A percentile compares a stretch with the other conserved stretches of the same genome.
Evolutionary conservation across 805 yeast genomes (phyloP).

Genomic region (Ogataea dorogensis): DNA sequence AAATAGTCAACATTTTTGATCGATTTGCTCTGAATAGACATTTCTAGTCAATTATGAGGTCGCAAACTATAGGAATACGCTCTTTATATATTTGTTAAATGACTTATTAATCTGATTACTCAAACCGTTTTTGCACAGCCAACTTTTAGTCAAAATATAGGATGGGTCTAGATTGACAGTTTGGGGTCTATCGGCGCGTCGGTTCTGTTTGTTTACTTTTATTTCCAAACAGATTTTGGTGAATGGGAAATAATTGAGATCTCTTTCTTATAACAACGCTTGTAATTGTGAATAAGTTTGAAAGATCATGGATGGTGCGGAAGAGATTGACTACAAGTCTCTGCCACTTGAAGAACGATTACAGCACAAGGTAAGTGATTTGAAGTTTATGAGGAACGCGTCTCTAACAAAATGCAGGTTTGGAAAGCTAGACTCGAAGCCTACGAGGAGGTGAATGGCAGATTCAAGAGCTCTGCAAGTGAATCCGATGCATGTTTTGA

Average conservation of each 20-base stretch:
- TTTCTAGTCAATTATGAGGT: constrained; percentile 21
- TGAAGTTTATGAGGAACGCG: constrained; percentile 1
- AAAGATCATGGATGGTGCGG: constrained; percentile 20
- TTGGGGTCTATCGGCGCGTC: constrained; percentile 6
- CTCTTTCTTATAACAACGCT: background rate
- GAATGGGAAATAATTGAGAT: constrained; percentile 5
- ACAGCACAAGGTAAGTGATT: constrained; percentile 50
- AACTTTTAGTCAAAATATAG: constrained; percentile 1
- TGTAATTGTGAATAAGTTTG: background rate
- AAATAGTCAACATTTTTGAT: constrained; percentile 52
- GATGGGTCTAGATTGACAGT: constrained; percentile 1
- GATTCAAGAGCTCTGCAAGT: constrained; percentile 52
- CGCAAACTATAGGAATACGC: background rate
- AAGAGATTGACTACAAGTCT: constrained; percentile 58
- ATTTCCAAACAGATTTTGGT: constrained; percentile 1
- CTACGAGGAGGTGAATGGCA: constrained; percentile 61
- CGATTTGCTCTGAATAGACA: constrained; percentile 70
- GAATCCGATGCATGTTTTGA: constrained; percentile 57
- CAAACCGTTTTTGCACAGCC: constrained; percentile 4
- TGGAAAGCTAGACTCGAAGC: constrained; percentile 90
- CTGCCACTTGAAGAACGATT: constrained; percentile 68
- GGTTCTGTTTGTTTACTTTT: constrained; percentile 6
- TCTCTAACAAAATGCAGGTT: constrained; percentile 24
- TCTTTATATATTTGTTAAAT: constrained; percentile 1
- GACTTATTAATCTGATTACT: background rate